phyloP scores from a whole-genome alignment of 306 rosid species.

The Rosa chinensis region DNA sequence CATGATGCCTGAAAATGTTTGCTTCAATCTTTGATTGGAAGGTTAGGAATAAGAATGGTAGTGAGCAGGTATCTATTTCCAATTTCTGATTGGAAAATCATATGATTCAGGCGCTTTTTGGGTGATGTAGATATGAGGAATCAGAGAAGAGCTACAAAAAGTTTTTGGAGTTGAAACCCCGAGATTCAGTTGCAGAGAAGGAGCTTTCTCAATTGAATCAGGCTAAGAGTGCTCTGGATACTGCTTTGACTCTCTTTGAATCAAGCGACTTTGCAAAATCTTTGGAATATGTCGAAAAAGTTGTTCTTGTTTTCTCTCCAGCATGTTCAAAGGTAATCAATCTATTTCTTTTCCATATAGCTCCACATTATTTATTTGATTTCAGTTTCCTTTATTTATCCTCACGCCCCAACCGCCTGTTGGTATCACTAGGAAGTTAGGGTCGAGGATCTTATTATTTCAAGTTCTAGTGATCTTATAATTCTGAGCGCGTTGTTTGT shows the following conservation, averaged over 20 bases:
- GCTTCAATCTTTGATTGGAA: background rate
- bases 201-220: conserved; percentile 91
- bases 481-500: conserved; percentile 28
- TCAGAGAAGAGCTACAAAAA: conserved; percentile 80
- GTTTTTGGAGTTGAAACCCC: conserved; percentile 82
- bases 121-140: conserved; percentile 97
- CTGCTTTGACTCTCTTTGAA: conserved; percentile 71
- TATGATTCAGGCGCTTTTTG: conserved; percentile 99
- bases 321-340: conserved; percentile 67
- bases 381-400: conserved; percentile 14
- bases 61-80: conserved; percentile 27
- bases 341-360: conserved; percentile 4
- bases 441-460: conserved; percentile 17
- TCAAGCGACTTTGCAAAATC: conserved; percentile 64
- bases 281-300: conserved; percentile 82
- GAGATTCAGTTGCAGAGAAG: conserved; percentile 65
- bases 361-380: conserved; percentile 2
- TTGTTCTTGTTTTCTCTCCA: conserved; percentile 95
- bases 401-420: conserved; percentile 9
- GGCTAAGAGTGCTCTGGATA: conserved; percentile 79
- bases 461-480: conserved; percentile 13
- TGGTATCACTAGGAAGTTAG: conserved; percentile 13
- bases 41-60: background rate
- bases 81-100: conserved; percentile 76
- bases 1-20: background rate